These are phyloP conservation scores for Dendrocalamus sinicus DNA, from an alignment of 176 grass and related monocot species.

Conservation along the genomic window DNA sequence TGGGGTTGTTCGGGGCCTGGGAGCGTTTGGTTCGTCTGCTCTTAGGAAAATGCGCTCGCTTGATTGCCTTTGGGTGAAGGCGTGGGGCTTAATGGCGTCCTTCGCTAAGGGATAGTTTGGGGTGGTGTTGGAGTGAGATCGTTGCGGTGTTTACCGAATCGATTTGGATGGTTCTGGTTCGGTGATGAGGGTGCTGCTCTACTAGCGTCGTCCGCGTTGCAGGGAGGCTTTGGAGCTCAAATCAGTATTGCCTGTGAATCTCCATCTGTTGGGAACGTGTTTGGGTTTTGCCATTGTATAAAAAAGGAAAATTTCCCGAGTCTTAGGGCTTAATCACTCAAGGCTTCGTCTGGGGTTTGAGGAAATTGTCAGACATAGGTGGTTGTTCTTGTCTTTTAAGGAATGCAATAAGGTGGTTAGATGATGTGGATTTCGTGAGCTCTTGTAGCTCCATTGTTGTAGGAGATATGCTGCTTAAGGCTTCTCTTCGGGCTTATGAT, in stretches of 20 bases:
- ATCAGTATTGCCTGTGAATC: not conserved
- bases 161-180: not conserved
- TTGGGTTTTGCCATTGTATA: not conserved
- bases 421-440: not conserved
- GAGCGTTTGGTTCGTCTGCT: slow-evolving; percentile 31
- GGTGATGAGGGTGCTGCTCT: slow-evolving; percentile 13
- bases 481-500: not conserved
- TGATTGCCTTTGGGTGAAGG: slow-evolving; percentile 8
- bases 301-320: not conserved
- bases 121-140: not conserved
- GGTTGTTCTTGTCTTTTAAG: slow-evolving; percentile 10
- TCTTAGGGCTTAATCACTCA: not conserved
- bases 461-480: not conserved
- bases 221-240: slow-evolving; percentile 8
- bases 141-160: not conserved
- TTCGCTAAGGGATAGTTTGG: not conserved
- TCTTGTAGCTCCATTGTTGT: not conserved
- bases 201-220: not conserved
- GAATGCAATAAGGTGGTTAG: not conserved
- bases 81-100: not conserved
- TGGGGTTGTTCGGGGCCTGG: not conserved
- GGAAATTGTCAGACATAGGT: slow-evolving; percentile 11
- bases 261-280: slow-evolving; percentile 11
- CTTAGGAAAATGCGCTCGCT: slow-evolving; percentile 34
- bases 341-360: slow-evolving; percentile 18